phyloP scores from a whole-genome alignment of 208 protist species.

The Trypanosoma grayi region DNA sequence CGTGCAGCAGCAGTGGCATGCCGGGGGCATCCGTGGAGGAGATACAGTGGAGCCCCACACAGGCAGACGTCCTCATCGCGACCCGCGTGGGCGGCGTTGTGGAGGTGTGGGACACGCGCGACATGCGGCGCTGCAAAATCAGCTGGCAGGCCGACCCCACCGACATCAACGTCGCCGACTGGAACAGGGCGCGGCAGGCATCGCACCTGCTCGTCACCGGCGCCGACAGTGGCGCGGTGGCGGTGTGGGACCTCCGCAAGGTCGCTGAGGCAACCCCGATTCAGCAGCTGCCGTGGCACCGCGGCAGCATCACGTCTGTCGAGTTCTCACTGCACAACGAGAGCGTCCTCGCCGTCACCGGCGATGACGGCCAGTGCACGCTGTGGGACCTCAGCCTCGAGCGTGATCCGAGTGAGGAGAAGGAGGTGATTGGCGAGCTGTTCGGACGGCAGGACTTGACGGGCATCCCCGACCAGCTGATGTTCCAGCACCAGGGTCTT shows the following conservation, averaged over 20 bases:
- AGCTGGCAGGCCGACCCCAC: constrained; percentile 73
- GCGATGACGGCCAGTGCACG: constrained; percentile 93
- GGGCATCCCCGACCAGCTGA: constrained; percentile 93
- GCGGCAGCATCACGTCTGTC: constrained; percentile 94
- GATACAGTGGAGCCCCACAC: constrained; percentile 95
- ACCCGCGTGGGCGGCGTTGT: constrained; percentile 76
- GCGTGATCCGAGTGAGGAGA: constrained; percentile 92
- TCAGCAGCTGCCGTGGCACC: constrained; percentile 92
- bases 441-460: constrained; percentile 78
- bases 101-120: constrained; percentile 92
- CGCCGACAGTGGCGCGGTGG: constrained; percentile 95
- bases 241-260: constrained; percentile 97
- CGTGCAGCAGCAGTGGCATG: constrained; percentile 12
- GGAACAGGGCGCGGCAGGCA: constrained; percentile 89
- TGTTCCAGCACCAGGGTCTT: constrained; percentile 98
- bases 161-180: constrained; percentile 98
- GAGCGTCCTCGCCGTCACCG: constrained; percentile 93
- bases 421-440: constrained; percentile 73
- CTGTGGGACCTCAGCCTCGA: constrained; percentile 98
- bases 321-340: constrained; percentile 97
- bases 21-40: constrained; percentile 96
- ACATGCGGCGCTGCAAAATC: constrained; percentile 75
- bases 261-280: constrained; percentile 61
- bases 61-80: constrained; percentile 87
- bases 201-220: constrained; percentile 96